Evolutionary conservation across 2,329 filamentous ascomycete species (phyloP).

Genomic region (Cladobotryum protrusum): DNA sequence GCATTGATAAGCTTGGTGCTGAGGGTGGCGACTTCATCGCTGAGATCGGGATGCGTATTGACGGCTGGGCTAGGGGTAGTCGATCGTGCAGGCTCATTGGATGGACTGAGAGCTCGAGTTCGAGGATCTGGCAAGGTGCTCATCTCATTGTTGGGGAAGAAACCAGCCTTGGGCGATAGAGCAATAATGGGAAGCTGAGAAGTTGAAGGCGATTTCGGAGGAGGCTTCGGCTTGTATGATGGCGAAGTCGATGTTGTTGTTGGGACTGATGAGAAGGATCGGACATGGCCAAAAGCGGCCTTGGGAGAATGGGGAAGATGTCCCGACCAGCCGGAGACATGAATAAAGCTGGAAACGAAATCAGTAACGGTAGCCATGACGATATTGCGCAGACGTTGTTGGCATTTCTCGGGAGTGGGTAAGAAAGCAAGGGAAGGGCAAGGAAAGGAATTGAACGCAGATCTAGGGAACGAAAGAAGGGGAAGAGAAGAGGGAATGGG

Average conservation of each 20-base stretch:
- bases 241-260: slow-evolving; percentile 26
- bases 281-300: slow-evolving; percentile 43
- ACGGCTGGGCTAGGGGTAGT: slow-evolving; percentile 1
- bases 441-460: slow-evolving; percentile 2
- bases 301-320: slow-evolving; percentile 27
- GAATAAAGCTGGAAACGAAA: slow-evolving; percentile 41
- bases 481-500: slow-evolving; percentile 5
- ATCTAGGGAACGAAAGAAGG: slow-evolving; percentile 2
- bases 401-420: not conserved
- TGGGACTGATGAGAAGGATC: slow-evolving; percentile 46
- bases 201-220: slow-evolving; percentile 31
- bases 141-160: slow-evolving; percentile 53
- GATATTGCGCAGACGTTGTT: slow-evolving; percentile 6
- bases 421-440: slow-evolving; percentile 4
- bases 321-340: slow-evolving; percentile 48
- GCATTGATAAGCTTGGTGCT: slow-evolving; percentile 96
- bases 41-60: slow-evolving; percentile 49
- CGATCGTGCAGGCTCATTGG: slow-evolving; percentile 27
- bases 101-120: slow-evolving; percentile 44
- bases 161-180: slow-evolving; percentile 28
- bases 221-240: slow-evolving; percentile 32
- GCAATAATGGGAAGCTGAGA: slow-evolving; percentile 35
- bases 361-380: slow-evolving; percentile 15
- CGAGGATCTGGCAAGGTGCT: slow-evolving; percentile 64
- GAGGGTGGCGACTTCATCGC: slow-evolving; percentile 75